These are phyloP conservation scores for Logfia minima DNA, from an alignment of 129 eudicot genomes.

Conservation along the genomic window DNA sequence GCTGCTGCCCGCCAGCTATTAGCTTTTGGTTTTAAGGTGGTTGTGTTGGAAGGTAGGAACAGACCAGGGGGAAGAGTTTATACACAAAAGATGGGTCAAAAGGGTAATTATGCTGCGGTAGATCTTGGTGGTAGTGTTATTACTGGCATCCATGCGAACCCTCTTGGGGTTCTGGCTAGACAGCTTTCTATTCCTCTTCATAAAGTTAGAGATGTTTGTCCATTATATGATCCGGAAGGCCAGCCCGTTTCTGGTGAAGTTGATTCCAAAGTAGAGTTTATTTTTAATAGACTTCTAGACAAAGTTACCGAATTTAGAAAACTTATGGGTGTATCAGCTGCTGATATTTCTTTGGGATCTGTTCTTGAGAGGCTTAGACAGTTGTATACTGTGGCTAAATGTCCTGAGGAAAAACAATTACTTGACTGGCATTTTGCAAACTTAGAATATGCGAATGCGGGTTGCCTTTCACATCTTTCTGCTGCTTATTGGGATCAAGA, in stretches of 20 bases:
- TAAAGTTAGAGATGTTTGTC: slow-evolving; percentile 87
- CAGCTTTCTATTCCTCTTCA: slow-evolving; percentile 87
- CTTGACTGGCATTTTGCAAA: slow-evolving; percentile 96
- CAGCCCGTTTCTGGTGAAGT: slow-evolving; percentile 48
- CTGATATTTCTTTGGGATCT: slow-evolving; percentile 68
- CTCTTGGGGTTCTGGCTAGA: slow-evolving; percentile 92
- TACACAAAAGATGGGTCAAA: slow-evolving; percentile 71
- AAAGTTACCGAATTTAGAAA: slow-evolving; percentile 77
- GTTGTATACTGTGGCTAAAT: slow-evolving; percentile 66
- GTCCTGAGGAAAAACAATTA: slow-evolving; percentile 68
- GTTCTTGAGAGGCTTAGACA: slow-evolving; percentile 75
- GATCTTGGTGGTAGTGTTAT: slow-evolving; percentile 98
- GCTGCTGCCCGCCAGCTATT: slow-evolving; percentile 80
- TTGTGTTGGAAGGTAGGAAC: slow-evolving; percentile 79
- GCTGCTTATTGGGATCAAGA: slow-evolving; percentile 99
- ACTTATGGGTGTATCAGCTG: slow-evolving; percentile 64
- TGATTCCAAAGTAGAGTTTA: slow-evolving; percentile 67
- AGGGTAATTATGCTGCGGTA: slow-evolving; percentile 67
- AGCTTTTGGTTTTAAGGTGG: slow-evolving; percentile 77
- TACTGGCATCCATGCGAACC: slow-evolving; percentile 95
- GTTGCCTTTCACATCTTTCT: slow-evolving; percentile 81
- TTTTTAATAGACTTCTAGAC: slow-evolving; percentile 77
- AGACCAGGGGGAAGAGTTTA: slow-evolving; percentile 94
- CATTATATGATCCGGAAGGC: slow-evolving; percentile 82
- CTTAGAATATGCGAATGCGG: slow-evolving; percentile 92